A percentile compares a stretch with the other conserved stretches of the same genome.
Evolutionary conservation across 169 alveolate genomes (phyloP).

Genomic region (Eimeria sp.): DNA sequence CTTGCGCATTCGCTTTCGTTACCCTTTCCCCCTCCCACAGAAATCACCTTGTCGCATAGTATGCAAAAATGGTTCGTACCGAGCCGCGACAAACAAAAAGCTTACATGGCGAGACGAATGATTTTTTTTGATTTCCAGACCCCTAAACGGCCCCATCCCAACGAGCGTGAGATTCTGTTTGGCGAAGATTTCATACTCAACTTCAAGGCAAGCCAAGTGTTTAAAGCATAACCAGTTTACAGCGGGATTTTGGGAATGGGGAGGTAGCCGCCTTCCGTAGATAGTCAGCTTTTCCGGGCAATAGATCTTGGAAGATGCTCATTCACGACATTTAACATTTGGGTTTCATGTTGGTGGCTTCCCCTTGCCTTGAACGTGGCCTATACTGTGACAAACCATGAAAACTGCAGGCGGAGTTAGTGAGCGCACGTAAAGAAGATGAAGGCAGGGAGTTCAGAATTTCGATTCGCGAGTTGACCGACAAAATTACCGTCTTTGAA

Average conservation of each 20-base stretch:
- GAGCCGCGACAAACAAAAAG: neutral
- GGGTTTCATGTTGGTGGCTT: neutral
- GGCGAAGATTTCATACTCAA: conserved; percentile 61
- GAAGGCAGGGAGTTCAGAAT: conserved; percentile 90
- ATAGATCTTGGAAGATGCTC: neutral
- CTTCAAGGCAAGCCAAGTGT: conserved; percentile 41
- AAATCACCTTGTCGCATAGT: neutral
- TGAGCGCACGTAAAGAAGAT: conserved; percentile 89
- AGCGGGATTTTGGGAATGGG: neutral
- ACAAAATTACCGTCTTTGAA: conserved; percentile 90
- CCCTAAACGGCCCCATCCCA: conserved; percentile 87
- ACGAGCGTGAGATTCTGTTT: conserved; percentile 88
- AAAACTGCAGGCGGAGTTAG: conserved; percentile 55
- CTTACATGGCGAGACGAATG: neutral
- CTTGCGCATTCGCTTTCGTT: neutral
- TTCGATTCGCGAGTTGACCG: conserved; percentile 89
- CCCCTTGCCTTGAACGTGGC: neutral
- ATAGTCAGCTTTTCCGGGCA: neutral
- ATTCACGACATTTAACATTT: neutral
- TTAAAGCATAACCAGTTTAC: neutral
- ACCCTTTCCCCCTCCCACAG: neutral
- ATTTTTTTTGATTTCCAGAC: conserved; percentile 85
- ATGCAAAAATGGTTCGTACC: too few species aligned
- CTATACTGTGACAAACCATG: neutral
- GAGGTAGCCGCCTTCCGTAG: neutral